Evolutionary conservation across 805 yeast genomes (phyloP).

Genomic region (Metschnikowia peoriensis): DNA sequence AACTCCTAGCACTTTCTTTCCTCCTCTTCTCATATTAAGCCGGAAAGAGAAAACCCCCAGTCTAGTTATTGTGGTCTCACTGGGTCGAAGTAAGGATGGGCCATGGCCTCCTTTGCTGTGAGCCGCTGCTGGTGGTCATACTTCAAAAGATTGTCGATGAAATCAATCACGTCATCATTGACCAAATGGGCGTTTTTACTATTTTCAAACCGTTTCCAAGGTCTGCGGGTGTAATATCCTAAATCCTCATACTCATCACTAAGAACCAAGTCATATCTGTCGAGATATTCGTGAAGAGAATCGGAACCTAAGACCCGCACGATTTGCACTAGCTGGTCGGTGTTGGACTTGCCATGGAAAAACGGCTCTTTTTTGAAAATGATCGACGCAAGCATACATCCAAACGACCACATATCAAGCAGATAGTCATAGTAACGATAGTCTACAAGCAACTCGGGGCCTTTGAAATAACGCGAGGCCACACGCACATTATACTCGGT

Average conservation of each 20-base stretch:
- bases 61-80: conserved; percentile 12
- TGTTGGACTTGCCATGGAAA: conserved; percentile 87
- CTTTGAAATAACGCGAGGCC: conserved; percentile 88
- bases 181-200: conserved; percentile 51
- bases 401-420: conserved; percentile 86
- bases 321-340: conserved; percentile 88
- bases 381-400: conserved; percentile 88
- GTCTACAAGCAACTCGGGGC: conserved; percentile 85
- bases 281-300: conserved; percentile 62
- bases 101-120: conserved; percentile 88
- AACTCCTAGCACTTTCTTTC: no score
- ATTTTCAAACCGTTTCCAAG: conserved; percentile 64
- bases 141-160: conserved; percentile 68
- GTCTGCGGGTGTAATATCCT: conserved; percentile 63
- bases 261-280: conserved; percentile 66
- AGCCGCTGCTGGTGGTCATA: conserved; percentile 87
- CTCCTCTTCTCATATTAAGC: not conserved
- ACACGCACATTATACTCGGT: conserved; percentile 89
- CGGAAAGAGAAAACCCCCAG: not conserved
- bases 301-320: conserved; percentile 86
- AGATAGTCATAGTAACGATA: conserved; percentile 84
- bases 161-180: conserved; percentile 58
- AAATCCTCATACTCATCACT: conserved; percentile 78
- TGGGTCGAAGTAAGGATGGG: conserved; percentile 61
- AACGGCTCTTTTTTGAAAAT: conserved; percentile 88